phyloP scores from a whole-genome alignment of 192 early-diverging fungal genomes.

The Piromyces sp. region DNA sequence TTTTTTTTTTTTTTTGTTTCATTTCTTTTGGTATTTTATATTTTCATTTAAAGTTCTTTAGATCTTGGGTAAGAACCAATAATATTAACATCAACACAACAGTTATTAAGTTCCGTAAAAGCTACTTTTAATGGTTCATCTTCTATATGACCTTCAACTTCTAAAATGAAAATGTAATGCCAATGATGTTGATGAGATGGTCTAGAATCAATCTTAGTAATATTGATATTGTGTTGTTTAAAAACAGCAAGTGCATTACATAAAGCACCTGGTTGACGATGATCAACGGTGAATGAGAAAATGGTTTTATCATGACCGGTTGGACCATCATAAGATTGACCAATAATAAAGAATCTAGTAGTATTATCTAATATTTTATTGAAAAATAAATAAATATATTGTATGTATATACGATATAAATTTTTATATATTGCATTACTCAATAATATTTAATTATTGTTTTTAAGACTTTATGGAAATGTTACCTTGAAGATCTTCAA shows the following conservation, averaged over 20 bases:
- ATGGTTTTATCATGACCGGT: slow-evolving; percentile 61
- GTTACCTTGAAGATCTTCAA: slow-evolving; percentile 55
- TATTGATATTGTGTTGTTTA: slow-evolving; percentile 59
- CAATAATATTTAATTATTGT: too few relatives aligned
- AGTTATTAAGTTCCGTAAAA: slow-evolving; percentile 44
- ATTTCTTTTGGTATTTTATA: background rate
- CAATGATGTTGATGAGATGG: slow-evolving; percentile 61
- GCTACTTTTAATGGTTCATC: slow-evolving; percentile 48
- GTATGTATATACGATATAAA: too few relatives aligned
- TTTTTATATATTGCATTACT: too few relatives aligned
- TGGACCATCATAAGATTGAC: slow-evolving; percentile 39
- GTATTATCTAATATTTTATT: slow-evolving; percentile 49
- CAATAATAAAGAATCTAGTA: slow-evolving; percentile 83
- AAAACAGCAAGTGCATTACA: slow-evolving; percentile 64
- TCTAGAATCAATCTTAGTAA: slow-evolving; percentile 81
- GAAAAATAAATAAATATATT: too few relatives aligned
- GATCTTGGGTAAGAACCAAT: slow-evolving; percentile 60
- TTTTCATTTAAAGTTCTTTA: background rate
- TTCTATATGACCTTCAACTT: slow-evolving; percentile 64
- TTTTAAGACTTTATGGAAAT: background rate
- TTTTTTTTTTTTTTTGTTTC: too few relatives aligned
- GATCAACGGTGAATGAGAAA: slow-evolving; percentile 79
- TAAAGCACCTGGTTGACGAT: slow-evolving; percentile 69
- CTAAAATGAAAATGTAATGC: slow-evolving; percentile 89
- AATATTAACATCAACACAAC: slow-evolving; percentile 55